phyloP scores from a whole-genome alignment of 2,329 filamentous ascomycete species.

The Cercospora berteroae region DNA sequence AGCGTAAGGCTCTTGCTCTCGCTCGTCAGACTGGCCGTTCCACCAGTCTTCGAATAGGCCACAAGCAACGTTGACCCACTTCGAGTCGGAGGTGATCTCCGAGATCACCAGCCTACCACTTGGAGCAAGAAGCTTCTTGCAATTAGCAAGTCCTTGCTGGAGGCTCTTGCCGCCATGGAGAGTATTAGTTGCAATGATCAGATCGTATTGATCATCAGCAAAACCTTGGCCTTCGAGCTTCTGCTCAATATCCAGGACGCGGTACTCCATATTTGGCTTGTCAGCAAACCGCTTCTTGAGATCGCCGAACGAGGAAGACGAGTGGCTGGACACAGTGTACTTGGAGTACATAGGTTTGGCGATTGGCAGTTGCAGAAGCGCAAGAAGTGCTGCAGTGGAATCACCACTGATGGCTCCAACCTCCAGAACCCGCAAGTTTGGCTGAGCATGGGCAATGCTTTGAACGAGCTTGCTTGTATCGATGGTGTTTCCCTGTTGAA shows the following conservation, averaged over 20 bases:
- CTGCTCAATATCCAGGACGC: background rate
- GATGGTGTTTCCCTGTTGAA: background rate
- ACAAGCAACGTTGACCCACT: background rate
- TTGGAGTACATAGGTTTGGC: slow-evolving; percentile 1
- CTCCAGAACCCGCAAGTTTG: slow-evolving; percentile 5
- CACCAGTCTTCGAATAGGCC: background rate
- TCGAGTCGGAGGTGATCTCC: background rate
- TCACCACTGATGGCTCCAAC: background rate
- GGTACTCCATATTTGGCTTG: background rate
- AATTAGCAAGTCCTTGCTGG: background rate
- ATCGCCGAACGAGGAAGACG: background rate
- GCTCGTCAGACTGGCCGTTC: background rate
- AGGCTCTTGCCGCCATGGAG: background rate
- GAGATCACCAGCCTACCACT: background rate
- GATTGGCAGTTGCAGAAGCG: background rate
- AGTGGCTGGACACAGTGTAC: slow-evolving; percentile 25
- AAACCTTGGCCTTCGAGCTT: background rate
- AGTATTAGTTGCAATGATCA: background rate
- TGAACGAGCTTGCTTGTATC: background rate
- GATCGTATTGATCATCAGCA: background rate
- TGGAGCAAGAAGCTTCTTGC: background rate
- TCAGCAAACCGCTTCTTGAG: background rate
- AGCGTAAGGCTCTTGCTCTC: background rate
- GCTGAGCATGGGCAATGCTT: background rate
- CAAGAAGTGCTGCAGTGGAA: background rate